These are phyloP conservation scores for Chlorella sorokiniana DNA, from an alignment of 139 green algal genomes.

Conservation along the genomic window DNA sequence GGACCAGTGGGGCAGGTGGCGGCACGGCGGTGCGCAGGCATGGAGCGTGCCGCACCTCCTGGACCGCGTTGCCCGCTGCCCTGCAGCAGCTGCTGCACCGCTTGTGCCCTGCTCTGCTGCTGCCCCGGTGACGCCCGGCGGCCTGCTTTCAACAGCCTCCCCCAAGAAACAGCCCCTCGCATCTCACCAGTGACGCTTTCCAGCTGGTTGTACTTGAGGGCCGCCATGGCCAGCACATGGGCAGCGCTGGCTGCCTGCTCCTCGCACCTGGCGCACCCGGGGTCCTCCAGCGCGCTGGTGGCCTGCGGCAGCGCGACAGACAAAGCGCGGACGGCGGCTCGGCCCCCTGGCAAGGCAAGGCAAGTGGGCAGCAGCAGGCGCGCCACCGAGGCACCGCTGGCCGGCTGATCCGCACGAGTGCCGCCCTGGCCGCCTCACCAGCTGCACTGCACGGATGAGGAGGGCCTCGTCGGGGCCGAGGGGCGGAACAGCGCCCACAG, in stretches of 20 bases:
- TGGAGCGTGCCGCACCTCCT: too few species aligned
- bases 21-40: too few species aligned
- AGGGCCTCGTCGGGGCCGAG: constrained; percentile 55
- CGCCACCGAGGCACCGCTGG: too few species aligned
- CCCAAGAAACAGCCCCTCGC: not conserved
- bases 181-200: constrained; percentile 50
- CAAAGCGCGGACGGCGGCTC: not conserved
- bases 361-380: too few species aligned
- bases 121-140: too few species aligned
- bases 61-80: too few species aligned
- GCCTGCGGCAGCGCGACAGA: constrained; percentile 6
- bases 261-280: constrained; percentile 36
- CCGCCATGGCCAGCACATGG: constrained; percentile 51
- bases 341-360: not conserved
- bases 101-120: too few species aligned
- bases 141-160: not conserved
- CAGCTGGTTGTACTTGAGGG: constrained; percentile 67
- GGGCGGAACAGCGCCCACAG: constrained; percentile 66
- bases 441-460: constrained; percentile 43
- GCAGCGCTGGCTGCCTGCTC: constrained; percentile 31
- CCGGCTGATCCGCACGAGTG: too few species aligned
- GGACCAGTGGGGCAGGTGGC: too few species aligned
- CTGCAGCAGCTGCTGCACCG: too few species aligned
- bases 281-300: constrained; percentile 41
- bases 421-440: constrained; percentile 47